Conservation (phyloP, 1,284 basidiomycete species). For the Cryptococcus hybrid region DNA sequence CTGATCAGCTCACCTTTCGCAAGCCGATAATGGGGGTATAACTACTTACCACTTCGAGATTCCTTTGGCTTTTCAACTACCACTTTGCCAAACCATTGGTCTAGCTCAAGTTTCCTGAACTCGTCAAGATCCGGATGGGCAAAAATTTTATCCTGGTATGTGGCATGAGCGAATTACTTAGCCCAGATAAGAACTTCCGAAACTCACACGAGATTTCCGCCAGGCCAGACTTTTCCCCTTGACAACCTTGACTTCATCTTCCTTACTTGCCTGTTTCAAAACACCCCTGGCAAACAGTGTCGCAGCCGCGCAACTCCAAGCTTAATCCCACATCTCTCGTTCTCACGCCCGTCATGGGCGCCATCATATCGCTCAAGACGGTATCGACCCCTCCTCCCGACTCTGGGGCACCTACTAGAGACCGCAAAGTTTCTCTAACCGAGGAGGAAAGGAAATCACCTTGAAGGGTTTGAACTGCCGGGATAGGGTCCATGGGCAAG, state of each 20-base stretch:
- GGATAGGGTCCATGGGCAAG: constrained; percentile 64
- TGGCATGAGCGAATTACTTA: neutral
- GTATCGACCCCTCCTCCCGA: constrained; percentile 37
- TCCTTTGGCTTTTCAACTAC: constrained; percentile 46
- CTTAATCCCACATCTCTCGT: constrained; percentile 43
- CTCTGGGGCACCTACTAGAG: neutral
- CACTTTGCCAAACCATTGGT: constrained; percentile 41
- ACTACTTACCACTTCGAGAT: constrained; percentile 35
- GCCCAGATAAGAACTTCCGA: neutral
- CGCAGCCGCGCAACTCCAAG: constrained; percentile 46
- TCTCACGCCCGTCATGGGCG: constrained; percentile 46
- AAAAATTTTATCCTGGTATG: constrained; percentile 45
- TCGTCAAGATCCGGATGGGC: constrained; percentile 44
- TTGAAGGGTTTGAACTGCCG: constrained; percentile 65
- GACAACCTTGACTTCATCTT: constrained; percentile 2
- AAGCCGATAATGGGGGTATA: neutral
- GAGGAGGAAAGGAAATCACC: constrained; percentile 69
- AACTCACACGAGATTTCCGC: constrained; percentile 47
- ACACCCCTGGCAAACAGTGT: constrained; percentile 35
- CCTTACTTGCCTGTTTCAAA: constrained; percentile 5
- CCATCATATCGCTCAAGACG: constrained; percentile 53
- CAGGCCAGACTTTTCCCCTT: constrained; percentile 25
- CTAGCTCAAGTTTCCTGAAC: constrained; percentile 38
- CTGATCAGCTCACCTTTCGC: neutral
- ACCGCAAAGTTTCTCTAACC: constrained; percentile 38